A percentile compares a stretch with the other conserved stretches of the same genome.
Evolutionary conservation across 257 asterid genomes (phyloP).

Genomic region (Cynanchum wilfordii): DNA sequence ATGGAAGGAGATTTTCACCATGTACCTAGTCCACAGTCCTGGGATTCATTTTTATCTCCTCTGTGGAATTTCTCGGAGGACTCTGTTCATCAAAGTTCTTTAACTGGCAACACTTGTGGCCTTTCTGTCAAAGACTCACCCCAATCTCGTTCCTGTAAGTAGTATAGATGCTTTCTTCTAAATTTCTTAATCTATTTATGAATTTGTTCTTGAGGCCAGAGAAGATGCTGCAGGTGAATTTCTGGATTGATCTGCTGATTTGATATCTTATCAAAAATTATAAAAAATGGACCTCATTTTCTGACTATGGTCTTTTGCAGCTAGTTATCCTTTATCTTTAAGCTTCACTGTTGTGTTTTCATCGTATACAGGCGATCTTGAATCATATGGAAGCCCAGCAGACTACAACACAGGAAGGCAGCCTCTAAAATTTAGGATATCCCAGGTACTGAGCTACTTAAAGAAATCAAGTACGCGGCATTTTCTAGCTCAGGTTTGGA

Average conservation of each 20-base stretch:
- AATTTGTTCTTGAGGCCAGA: not conserved
- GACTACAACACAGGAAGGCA: not conserved
- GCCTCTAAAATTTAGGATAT: conserved; percentile 15
- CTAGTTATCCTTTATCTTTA: not conserved
- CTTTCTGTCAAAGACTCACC: not conserved
- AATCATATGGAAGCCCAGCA: not conserved
- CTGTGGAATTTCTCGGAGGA: not conserved
- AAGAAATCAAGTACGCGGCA: conserved; percentile 10
- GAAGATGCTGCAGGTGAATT: not conserved
- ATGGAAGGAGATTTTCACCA: not conserved
- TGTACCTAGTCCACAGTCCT: not conserved
- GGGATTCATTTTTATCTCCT: not conserved
- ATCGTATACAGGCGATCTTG: not conserved
- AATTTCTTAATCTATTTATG: not conserved
- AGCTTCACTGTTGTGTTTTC: not conserved
- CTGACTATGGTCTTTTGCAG: not conserved
- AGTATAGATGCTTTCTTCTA: not conserved
- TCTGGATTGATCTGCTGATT: not conserved
- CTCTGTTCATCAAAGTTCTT: not conserved
- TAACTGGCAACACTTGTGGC: not conserved
- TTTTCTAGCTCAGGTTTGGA: conserved; percentile 26
- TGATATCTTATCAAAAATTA: not conserved
- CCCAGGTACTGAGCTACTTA: conserved; percentile 12
- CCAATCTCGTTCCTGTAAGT: not conserved
- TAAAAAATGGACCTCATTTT: not conserved